Conservation (phyloP, 306 rosid species). For the Quercus robur region DNA sequence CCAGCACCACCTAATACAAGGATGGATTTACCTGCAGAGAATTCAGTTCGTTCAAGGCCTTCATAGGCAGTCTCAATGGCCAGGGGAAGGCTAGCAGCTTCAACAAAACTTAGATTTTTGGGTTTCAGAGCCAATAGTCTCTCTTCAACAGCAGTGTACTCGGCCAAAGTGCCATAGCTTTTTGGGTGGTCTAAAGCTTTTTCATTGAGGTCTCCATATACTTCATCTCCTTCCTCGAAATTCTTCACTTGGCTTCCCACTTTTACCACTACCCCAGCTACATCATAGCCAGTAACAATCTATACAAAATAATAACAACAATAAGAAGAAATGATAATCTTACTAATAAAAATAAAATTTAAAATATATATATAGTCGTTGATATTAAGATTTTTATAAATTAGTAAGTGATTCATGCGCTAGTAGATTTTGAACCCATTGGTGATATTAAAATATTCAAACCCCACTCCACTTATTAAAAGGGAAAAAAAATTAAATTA, state of each 20-base stretch:
- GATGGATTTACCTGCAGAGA: constrained; percentile 51
- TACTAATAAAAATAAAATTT: not conserved
- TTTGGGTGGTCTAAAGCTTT: constrained; percentile 29
- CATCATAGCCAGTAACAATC: constrained; percentile 66
- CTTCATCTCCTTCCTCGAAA: constrained; percentile 71
- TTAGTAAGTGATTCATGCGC: too few species aligned
- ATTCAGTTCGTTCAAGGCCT: constrained; percentile 44
- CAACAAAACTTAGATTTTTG: constrained; percentile 53
- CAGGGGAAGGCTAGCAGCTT: constrained; percentile 79
- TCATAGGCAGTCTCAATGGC: constrained; percentile 64
- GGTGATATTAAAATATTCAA: too few species aligned
- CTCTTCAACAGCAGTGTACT: constrained; percentile 68
- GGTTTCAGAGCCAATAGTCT: constrained; percentile 61
- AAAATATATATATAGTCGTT: not conserved
- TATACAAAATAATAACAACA: not conserved
- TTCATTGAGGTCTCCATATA: constrained; percentile 58
- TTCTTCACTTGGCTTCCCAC: constrained; percentile 57
- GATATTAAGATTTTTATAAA: not conserved
- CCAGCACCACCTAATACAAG: constrained; percentile 82
- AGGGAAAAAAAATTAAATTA: too few species aligned
- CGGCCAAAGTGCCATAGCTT: constrained; percentile 56
- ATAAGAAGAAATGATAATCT: not conserved
- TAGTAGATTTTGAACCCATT: too few species aligned
- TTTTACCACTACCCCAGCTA: constrained; percentile 67
- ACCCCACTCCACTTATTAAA: too few species aligned